phyloP scores from a whole-genome alignment of 208 protist species.

The Leishmania lainsoni region DNA sequence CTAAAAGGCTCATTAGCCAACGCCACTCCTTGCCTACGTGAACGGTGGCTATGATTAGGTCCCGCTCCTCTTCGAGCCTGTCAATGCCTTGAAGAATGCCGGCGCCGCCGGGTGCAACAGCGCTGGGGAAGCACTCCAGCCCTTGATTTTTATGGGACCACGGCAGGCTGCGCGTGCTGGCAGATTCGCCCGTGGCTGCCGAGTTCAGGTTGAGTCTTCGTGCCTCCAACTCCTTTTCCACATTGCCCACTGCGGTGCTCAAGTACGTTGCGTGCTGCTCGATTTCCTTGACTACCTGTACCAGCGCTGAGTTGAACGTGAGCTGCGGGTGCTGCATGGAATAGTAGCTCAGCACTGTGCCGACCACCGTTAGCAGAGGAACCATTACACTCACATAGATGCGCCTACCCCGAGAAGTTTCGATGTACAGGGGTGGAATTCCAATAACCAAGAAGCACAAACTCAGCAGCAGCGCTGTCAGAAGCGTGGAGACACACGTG shows the following conservation, averaged over 20 bases:
- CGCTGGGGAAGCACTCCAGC: neutral
- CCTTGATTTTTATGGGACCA: conserved; percentile 8
- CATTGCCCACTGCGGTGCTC: conserved; percentile 22
- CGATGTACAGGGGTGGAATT: conserved; percentile 53
- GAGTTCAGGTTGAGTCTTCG: conserved; percentile 5
- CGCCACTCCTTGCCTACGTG: conserved; percentile 34
- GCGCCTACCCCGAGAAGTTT: conserved; percentile 6
- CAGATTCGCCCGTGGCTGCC: neutral
- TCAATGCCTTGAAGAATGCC: conserved; percentile 26
- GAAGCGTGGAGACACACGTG: conserved; percentile 24
- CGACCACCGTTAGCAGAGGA: conserved; percentile 42
- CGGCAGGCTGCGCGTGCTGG: neutral
- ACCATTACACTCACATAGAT: conserved; percentile 62
- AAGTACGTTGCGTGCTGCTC: conserved; percentile 32
- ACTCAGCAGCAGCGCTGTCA: conserved; percentile 35
- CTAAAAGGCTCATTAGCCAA: conserved; percentile 16
- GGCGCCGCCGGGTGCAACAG: neutral
- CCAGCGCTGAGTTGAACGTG: conserved; percentile 32
- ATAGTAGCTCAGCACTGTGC: conserved; percentile 51
- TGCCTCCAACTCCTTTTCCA: conserved; percentile 27
- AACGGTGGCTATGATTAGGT: conserved; percentile 27
- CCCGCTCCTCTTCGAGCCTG: conserved; percentile 12
- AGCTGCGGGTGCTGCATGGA: conserved; percentile 38
- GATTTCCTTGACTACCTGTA: conserved; percentile 33
- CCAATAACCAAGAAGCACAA: conserved; percentile 42